Conservation (phyloP, 2,329 filamentous ascomycete species). For the Pseudogymnoascus sp. region DNA sequence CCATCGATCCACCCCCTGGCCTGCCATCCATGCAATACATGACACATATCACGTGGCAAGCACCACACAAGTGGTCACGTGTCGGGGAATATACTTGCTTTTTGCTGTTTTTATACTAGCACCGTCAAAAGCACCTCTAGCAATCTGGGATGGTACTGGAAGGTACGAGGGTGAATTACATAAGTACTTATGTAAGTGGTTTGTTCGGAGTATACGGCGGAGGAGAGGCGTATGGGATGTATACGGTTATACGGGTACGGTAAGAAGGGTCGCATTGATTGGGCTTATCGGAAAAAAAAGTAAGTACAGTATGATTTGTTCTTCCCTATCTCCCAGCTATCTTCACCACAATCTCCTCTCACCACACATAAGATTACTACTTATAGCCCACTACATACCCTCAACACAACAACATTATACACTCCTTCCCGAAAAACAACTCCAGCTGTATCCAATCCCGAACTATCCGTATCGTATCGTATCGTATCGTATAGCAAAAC, state of each 20-base stretch:
- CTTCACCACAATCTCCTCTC: not conserved
- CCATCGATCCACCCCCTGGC: not conserved
- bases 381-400: not conserved
- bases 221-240: no score
- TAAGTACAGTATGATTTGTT: not conserved
- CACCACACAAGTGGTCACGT: not conserved
- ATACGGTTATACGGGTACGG: no score
- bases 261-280: no score
- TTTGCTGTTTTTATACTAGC: not conserved
- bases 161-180: not conserved
- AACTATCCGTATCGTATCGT: not conserved
- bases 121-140: not conserved
- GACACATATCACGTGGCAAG: not conserved
- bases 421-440: not conserved
- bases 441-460: not conserved
- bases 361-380: not conserved
- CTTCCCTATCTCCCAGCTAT: not conserved
- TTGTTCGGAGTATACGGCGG: not conserved
- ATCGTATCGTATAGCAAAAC: not conserved
- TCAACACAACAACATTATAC: not conserved
- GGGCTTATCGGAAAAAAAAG: not conserved
- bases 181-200: not conserved
- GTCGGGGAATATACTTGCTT: not conserved
- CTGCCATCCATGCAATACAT: not conserved
- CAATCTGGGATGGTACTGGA: not conserved